Evolutionary conservation across 2,329 filamentous ascomycete genomes (phyloP), one percentile per base, ranked within the genome.

Genomic region (Xylariaceae sp.): DNA sequence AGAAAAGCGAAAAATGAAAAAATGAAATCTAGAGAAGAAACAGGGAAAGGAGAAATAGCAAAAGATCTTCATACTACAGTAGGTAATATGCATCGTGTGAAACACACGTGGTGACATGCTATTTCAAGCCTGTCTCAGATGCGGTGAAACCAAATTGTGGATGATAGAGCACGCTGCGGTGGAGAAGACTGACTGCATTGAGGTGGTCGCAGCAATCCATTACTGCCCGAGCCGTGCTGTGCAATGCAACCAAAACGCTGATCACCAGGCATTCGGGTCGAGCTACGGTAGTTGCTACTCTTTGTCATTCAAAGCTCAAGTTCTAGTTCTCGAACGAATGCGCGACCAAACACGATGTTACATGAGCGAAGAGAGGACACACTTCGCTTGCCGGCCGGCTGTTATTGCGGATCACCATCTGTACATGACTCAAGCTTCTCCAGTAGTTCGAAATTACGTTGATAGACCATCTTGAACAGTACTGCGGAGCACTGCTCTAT

Each of bases 101-200:
- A 60, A 57, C 53, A 52, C 56, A 51, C 41, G 48, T 44, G 48
- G 47, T 43, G 37, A 31, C 57, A 37, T 45, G 23, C 43, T 49
- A 56, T 60, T 28, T 49, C 52, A 33, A 41, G 43, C 43, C 29
- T 21, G 53, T 56, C 48, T 56, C 53, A 53, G 21, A 57, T 40
- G 28, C 16, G 19, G 16, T 23, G 47, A 34, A 16, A 29, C 21
- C 33, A 14, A 36, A 11, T 12, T 19, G 34, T 37, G 40, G 17
- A 23, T 31, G 14, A 6, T 41, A 23, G 16, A 40, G n/a, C n/a
- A n/a, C n/a, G n/a, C n/a, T n/a, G n/a, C 24, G n/a, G 11, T 31
- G 28, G 33, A 36, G 16, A 36, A 16, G 16, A 6, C 7, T 8
- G n/a, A 4, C 6, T 36, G 11, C 33, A 36, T 6, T 36, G 33